Evolutionary conservation across 768 basidiomycete species (phyloP), one percentile per base, ranked within the genome.

Genomic region (Paxillus rubicundulus): DNA sequence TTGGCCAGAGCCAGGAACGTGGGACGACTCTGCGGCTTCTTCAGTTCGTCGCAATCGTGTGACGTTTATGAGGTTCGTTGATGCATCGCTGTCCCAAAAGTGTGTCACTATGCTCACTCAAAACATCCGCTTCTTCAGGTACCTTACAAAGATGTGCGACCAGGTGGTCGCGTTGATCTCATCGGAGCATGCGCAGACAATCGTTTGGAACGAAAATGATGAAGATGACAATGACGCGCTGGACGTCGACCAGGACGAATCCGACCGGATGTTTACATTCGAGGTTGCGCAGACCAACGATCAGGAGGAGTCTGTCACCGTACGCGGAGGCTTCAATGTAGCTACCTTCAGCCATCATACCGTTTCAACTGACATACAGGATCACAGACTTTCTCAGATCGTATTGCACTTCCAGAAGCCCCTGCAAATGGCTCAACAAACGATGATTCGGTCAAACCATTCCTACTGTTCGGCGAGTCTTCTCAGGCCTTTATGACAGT

Each of bases 1-100:
- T 50, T 86, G 85, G 84, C 83, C 83, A 0, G 81, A 86, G 53
- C 72, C 79, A 28, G 72, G 67, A 0, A 84, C 83, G 0, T 85
- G 84, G 84, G 61, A 77, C 32, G 81, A 84, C 60, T 65, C 70
- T 13, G 75, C 80, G 0, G 33, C 66, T 6, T 67, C 74, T 1
- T 67, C 79, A 4, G 73, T 80, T 44, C 60, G 71, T 27, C 73
- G 77, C 3, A 85, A 84, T 65, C 72, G 84, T 6, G 69, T 78
- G 3, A 81, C 82, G 0, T 85, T 85, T 57, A 84, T 85, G 81
- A 67, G 83, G 84, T 80, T 64, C 36, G 66, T 51, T 6, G 30
- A 24, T 9, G 30, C 10, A 30, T 10, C 10, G 30, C 30, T 32
- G 6, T 17, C 17, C n/a, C 17, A 30, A 41, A 24, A 38, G 24